These are phyloP conservation scores for Prillingera fragicola DNA, from an alignment of 1,284 basidiomycete species.

Conservation along the genomic window DNA sequence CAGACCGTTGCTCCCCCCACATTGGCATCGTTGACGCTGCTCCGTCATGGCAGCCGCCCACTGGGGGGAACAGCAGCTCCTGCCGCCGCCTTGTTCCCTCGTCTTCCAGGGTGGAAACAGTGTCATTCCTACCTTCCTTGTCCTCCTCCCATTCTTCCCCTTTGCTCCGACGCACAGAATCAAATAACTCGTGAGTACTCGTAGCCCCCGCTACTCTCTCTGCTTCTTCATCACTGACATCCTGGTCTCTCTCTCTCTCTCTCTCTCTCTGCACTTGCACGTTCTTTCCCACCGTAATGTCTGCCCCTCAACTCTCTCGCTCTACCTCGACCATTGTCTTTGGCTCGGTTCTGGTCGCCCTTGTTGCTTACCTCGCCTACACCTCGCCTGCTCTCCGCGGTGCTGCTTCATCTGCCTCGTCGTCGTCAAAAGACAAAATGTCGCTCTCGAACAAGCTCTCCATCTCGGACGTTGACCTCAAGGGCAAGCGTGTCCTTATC, in stretches of 20 bases:
- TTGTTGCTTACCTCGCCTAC: conserved; percentile 4
- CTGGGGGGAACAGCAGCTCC: too few species aligned
- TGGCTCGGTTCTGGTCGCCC: conserved; percentile 5
- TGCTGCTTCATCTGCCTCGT: not conserved
- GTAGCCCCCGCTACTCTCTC: too few species aligned
- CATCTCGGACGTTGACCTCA: conserved; percentile 87
- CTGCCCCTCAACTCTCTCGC: not conserved
- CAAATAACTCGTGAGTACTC: too few species aligned
- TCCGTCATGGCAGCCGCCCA: too few species aligned
- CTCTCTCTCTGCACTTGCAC: not conserved
- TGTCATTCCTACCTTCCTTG: too few species aligned
- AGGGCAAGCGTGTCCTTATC: conserved; percentile 79
- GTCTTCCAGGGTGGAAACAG: too few species aligned
- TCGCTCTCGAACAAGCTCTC: conserved; percentile 91
- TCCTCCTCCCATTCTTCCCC: too few species aligned
- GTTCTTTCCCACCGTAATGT: not conserved
- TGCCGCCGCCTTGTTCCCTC: too few species aligned
- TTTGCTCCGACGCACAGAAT: too few species aligned
- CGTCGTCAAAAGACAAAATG: conserved; percentile 56
- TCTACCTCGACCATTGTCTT: conserved; percentile 4
- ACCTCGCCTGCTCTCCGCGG: not conserved
- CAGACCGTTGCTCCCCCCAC: too few species aligned
- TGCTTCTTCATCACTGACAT: not conserved
- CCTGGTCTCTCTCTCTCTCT: not conserved
- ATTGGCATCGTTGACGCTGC: too few species aligned